These are phyloP conservation scores for Glycyrrhiza uralensis DNA, from an alignment of 306 rosid species.

Conservation along the genomic window DNA sequence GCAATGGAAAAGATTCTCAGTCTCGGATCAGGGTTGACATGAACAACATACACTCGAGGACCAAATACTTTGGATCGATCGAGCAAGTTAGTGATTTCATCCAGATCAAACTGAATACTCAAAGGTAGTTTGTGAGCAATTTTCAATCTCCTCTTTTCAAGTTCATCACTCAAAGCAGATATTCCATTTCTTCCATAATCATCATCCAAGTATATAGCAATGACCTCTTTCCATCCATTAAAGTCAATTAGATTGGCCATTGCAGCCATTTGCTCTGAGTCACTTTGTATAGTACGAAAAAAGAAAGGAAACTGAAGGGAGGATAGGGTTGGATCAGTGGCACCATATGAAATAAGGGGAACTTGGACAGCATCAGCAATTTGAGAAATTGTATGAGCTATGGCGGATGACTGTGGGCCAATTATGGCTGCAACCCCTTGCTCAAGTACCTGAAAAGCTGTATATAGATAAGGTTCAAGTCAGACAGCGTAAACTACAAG, in stretches of 20 bases:
- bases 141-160: slow-evolving; percentile 49
- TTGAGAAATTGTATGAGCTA: slow-evolving; percentile 73
- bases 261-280: slow-evolving; percentile 77
- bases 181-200: slow-evolving; percentile 92
- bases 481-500: slow-evolving; percentile 22
- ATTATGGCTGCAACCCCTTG: slow-evolving; percentile 62
- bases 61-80: slow-evolving; percentile 60
- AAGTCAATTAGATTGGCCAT: slow-evolving; percentile 69
- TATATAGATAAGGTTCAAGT: slow-evolving; percentile 20
- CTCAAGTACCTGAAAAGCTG: slow-evolving; percentile 87
- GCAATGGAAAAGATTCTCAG: slow-evolving; percentile 66
- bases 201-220: slow-evolving; percentile 65
- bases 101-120: slow-evolving; percentile 46
- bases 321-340: slow-evolving; percentile 89
- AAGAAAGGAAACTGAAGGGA: slow-evolving; percentile 86
- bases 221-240: slow-evolving; percentile 83
- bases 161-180: slow-evolving; percentile 65
- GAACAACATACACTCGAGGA: slow-evolving; percentile 84
- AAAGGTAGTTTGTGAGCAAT: slow-evolving; percentile 63
- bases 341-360: slow-evolving; percentile 88
- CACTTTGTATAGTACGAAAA: slow-evolving; percentile 67
- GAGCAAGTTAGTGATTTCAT: slow-evolving; percentile 52
- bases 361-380: slow-evolving; percentile 81
- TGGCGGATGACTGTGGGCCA: slow-evolving; percentile 87
- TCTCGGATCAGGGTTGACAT: slow-evolving; percentile 65